phyloP scores from a whole-genome alignment of 1,139 yeast genomes.

The Suhomyces guaymorum region DNA sequence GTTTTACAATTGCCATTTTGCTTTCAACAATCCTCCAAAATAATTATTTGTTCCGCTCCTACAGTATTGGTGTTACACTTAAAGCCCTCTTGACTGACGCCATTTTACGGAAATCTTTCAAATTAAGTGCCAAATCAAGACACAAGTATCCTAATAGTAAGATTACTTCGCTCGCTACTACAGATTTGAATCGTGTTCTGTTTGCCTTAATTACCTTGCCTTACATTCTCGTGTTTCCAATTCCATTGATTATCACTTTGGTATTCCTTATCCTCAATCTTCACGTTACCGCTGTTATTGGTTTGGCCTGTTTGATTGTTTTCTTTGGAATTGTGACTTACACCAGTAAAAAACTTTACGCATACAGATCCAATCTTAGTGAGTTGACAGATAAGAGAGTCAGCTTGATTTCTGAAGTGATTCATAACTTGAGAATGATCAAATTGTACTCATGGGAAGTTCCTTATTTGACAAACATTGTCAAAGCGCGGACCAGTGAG shows the following conservation, averaged over 20 bases:
- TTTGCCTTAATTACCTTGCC: conserved; percentile 20
- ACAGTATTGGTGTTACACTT: conserved; percentile 5
- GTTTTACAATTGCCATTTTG: not conserved
- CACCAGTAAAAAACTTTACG: conserved; percentile 16
- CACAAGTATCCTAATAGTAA: conserved; percentile 19
- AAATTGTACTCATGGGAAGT: conserved; percentile 23
- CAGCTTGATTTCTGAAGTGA: conserved; percentile 19
- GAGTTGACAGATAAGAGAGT: conserved; percentile 19
- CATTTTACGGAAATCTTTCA: conserved; percentile 21
- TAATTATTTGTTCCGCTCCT: conserved; percentile 1
- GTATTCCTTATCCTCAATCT: conserved; percentile 42
- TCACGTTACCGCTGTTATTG: conserved; percentile 27
- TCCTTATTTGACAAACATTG: conserved; percentile 15
- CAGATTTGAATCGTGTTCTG: conserved; percentile 25
- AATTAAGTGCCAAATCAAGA: conserved; percentile 16
- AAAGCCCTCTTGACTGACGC: conserved; percentile 22
- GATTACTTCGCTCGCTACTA: conserved; percentile 25
- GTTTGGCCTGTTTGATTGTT: conserved; percentile 31
- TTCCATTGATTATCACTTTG: conserved; percentile 47
- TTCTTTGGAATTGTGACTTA: conserved; percentile 17
- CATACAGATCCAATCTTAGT: conserved; percentile 14
- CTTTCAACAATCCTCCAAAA: not conserved
- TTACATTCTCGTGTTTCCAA: conserved; percentile 15
- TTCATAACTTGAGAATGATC: conserved; percentile 21
- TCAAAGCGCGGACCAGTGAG: conserved; percentile 45